Conservation (phyloP, 2,329 filamentous ascomycete genomes). For the Fusarium ambrosium region DNA sequence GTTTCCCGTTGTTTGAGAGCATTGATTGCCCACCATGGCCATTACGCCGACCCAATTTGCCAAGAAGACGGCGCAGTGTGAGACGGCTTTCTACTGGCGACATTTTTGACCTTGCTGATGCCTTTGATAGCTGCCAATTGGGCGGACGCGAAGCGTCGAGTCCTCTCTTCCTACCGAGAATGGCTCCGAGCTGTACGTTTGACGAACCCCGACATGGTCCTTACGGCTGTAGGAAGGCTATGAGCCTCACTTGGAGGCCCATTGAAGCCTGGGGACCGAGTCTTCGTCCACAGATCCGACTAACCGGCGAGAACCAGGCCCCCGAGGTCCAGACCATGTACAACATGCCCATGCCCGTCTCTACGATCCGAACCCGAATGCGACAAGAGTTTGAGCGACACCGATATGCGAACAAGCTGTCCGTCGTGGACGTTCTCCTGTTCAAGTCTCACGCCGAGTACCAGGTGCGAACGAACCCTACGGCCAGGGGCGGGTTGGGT, state of each 20-base stretch:
- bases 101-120: conserved; percentile 52
- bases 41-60: conserved; percentile 95
- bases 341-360: conserved; percentile 88
- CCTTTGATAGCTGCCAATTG: conserved; percentile 81
- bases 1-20: conserved; percentile 48
- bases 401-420: conserved; percentile 90
- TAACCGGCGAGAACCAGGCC: conserved; percentile 69
- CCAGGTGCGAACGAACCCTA: conserved; percentile 73
- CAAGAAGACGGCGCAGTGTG: conserved; percentile 83
- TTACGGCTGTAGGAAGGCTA: background rate
- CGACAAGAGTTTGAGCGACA: conserved; percentile 97
- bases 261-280: background rate
- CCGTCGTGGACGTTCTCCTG: conserved; percentile 88
- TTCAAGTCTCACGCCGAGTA: conserved; percentile 94
- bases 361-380: conserved; percentile 90
- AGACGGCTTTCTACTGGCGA: conserved; percentile 51
- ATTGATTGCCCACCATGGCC: conserved; percentile 74
- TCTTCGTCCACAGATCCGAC: background rate
- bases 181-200: conserved; percentile 94
- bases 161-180: conserved; percentile 90
- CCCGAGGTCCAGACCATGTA: conserved; percentile 99
- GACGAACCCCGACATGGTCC: conserved; percentile 12
- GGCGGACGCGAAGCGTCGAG: conserved; percentile 88
- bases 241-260: background rate
- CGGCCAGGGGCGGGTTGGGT: conserved; percentile 64